These are phyloP conservation scores for Crocinoboletus sp. DNA, from an alignment of 1,284 basidiomycete species.

Conservation along the genomic window DNA sequence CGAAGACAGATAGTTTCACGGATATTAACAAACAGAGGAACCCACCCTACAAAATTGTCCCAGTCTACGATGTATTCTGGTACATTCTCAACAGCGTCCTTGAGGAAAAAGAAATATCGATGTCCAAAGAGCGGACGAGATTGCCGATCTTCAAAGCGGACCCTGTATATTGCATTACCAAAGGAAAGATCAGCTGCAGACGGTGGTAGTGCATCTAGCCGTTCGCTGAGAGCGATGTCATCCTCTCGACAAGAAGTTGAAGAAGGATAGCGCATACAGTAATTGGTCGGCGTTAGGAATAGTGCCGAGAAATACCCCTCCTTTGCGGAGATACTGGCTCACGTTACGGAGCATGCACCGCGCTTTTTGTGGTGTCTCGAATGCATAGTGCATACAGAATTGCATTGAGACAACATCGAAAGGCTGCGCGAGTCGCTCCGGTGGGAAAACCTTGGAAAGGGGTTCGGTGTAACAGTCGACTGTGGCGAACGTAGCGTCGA, in stretches of 20 bases:
- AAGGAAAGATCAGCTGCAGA: constrained; percentile 67
- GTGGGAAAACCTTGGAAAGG: constrained; percentile 67
- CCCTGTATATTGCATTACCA: constrained; percentile 88
- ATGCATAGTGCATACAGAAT: constrained; percentile 99
- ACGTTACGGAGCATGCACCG: constrained; percentile 95
- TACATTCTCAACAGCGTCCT: constrained; percentile 95
- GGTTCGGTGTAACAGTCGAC: constrained; percentile 86
- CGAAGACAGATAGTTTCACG: background rate
- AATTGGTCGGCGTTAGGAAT: constrained; percentile 85
- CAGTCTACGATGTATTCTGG: constrained; percentile 97
- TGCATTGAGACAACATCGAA: constrained; percentile 98
- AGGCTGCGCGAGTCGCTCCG: constrained; percentile 49
- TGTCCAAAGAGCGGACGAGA: constrained; percentile 78
- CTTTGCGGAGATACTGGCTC: constrained; percentile 69
- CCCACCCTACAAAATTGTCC: constrained; percentile 87
- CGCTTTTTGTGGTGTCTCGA: constrained; percentile 84
- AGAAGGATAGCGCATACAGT: constrained; percentile 49
- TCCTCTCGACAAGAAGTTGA: constrained; percentile 7
- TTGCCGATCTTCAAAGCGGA: constrained; percentile 74
- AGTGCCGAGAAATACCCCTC: constrained; percentile 92
- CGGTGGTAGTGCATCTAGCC: constrained; percentile 61
- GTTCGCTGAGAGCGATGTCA: constrained; percentile 44
- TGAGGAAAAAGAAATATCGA: constrained; percentile 90
- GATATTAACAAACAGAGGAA: constrained; percentile 12
- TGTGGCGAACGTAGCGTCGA: constrained; percentile 78